Percentiles rank a stretch among this genome's conserved stretches.
Evolutionary conservation across 2,329 filamentous ascomycete species (phyloP).

Genomic region (Aspergillus hiratsukae): DNA sequence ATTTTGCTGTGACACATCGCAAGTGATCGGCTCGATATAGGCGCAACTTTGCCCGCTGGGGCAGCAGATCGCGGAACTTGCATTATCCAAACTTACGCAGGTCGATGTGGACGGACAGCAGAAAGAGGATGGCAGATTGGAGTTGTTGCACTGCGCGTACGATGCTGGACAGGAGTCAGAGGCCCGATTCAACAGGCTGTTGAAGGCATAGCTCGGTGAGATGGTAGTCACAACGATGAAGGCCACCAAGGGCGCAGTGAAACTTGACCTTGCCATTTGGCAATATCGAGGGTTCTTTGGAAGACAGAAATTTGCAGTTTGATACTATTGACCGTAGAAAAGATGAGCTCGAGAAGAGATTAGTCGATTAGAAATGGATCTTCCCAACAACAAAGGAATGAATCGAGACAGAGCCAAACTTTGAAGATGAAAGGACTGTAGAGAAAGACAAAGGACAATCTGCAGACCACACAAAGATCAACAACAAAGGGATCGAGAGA

Average conservation of each 20-base stretch:
- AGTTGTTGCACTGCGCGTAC: conserved; percentile 33
- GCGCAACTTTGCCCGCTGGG: conserved; percentile 39
- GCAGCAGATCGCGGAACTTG: conserved; percentile 44
- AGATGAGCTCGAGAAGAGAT: background rate
- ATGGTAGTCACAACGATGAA: conserved; percentile 20
- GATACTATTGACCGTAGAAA: background rate
- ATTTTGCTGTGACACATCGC: conserved; percentile 41
- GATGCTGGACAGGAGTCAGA: conserved; percentile 28
- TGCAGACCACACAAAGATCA: background rate
- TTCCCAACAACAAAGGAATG: background rate
- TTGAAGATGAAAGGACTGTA: background rate
- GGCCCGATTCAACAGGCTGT: conserved; percentile 18
- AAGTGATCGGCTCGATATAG: conserved; percentile 40
- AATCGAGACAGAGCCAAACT: background rate
- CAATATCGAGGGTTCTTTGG: background rate
- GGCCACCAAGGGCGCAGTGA: conserved; percentile 15
- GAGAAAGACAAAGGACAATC: conserved; percentile 3
- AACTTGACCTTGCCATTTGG: conserved; percentile 15
- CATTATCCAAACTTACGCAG: conserved; percentile 41
- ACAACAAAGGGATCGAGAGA: background rate
- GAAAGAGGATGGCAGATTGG: conserved; percentile 39
- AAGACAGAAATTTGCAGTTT: conserved; percentile 2
- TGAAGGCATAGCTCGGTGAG: conserved; percentile 16
- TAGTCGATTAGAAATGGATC: background rate
- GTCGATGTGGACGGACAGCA: conserved; percentile 39